A percentile compares a stretch with the other conserved stretches of the same genome.
Evolutionary conservation across 768 basidiomycete species (phyloP).

Genomic region (Tulasnella sp.): DNA sequence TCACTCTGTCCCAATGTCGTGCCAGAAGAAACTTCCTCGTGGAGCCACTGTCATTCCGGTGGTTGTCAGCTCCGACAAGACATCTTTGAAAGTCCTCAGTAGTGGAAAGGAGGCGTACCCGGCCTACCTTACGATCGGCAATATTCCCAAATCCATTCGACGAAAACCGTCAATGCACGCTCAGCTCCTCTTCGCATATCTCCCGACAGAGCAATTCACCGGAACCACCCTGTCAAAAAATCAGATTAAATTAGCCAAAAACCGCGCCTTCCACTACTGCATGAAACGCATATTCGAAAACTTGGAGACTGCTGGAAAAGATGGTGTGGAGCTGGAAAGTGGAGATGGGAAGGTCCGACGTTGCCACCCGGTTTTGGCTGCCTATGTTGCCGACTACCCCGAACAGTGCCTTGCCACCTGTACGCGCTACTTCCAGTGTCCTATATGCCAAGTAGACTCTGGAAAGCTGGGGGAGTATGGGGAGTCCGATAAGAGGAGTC

Average conservation of each 20-base stretch:
- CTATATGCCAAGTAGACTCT: constrained; percentile 28
- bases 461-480: not conserved
- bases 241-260: constrained; percentile 40
- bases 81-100: constrained; percentile 45
- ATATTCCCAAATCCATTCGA: constrained; percentile 49
- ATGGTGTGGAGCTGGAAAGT: constrained; percentile 46
- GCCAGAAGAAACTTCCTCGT: not conserved
- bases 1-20: not conserved
- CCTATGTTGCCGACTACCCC: constrained; percentile 37
- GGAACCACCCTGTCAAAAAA: constrained; percentile 43
- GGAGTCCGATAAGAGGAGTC: constrained; percentile 47
- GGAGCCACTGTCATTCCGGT: constrained; percentile 49
- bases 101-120: constrained; percentile 52
- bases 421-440: constrained; percentile 30
- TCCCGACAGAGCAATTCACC: constrained; percentile 46
- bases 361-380: constrained; percentile 49
- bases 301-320: constrained; percentile 42
- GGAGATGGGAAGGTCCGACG: constrained; percentile 46
- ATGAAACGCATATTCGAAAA: constrained; percentile 45
- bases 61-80: constrained; percentile 56
- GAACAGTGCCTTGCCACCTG: constrained; percentile 37
- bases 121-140: constrained; percentile 51
- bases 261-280: constrained; percentile 47
- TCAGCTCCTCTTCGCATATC: constrained; percentile 48
- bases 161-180: constrained; percentile 46